Percentiles rank a stretch among this genome's conserved stretches.
phyloP scores from a whole-genome alignment of 805 yeast species.

The Candida hispaniensis region DNA sequence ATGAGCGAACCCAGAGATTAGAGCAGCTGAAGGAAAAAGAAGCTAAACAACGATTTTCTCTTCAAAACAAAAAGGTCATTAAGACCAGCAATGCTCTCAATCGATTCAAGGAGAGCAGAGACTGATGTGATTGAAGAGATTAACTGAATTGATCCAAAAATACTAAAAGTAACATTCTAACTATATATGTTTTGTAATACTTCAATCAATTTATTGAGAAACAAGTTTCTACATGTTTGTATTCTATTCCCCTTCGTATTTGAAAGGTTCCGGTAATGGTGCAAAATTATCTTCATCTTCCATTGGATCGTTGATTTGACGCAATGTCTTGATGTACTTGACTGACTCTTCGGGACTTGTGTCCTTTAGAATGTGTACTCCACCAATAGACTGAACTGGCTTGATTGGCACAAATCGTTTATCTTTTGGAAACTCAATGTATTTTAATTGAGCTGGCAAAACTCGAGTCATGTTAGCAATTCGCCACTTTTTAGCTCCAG shows the following conservation, averaged over 20 bases:
- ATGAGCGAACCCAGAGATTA: slow-evolving; percentile 68
- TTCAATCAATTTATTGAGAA: too few species aligned
- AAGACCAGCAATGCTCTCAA: too few species aligned
- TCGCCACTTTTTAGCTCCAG: slow-evolving; percentile 36
- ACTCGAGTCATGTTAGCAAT: slow-evolving; percentile 78
- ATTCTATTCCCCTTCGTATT: slow-evolving; percentile 23
- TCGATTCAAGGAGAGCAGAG: too few species aligned
- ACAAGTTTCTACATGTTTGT: slow-evolving; percentile 1
- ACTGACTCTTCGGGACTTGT: slow-evolving; percentile 22
- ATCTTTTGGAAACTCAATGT: slow-evolving; percentile 63
- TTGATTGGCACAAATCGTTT: slow-evolving; percentile 76
- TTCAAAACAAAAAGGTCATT: too few species aligned
- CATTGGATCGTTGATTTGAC: slow-evolving; percentile 81
- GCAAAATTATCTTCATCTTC: slow-evolving; percentile 48
- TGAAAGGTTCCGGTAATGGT: slow-evolving; percentile 35
- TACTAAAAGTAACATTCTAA: too few species aligned
- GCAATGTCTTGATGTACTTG: slow-evolving; percentile 60
- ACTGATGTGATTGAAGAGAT: too few species aligned
- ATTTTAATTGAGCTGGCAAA: slow-evolving; percentile 77
- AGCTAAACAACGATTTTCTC: slow-evolving; percentile 5
- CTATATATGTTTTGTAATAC: too few species aligned
- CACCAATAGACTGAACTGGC: slow-evolving; percentile 46
- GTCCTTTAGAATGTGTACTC: slow-evolving; percentile 29
- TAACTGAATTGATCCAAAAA: too few species aligned
- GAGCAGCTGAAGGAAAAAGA: slow-evolving; percentile 34